Percentiles rank a stretch among this genome's conserved stretches.
Conservation (phyloP, 495 filamentous ascomycete species). For the Penicillium paradoxum region DNA sequence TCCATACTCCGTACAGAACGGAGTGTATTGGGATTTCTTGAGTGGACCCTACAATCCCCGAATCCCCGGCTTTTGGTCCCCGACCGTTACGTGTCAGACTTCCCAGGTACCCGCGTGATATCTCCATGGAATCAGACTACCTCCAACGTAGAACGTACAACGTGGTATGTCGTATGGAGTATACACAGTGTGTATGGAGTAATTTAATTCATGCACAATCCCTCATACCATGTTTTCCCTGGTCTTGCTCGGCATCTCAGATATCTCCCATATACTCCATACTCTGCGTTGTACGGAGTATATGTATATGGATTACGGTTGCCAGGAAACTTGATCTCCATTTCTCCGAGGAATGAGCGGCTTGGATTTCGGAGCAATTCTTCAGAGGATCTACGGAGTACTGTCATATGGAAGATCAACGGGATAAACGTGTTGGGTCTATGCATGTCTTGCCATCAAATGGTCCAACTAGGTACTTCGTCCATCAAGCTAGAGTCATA, state of each 20-base stretch:
- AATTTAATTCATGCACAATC: not conserved
- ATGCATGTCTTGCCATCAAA: not conserved
- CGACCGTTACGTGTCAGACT: constrained; percentile 39
- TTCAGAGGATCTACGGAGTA: not conserved
- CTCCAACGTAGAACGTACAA: too few relatives aligned
- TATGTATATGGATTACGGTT: not conserved
- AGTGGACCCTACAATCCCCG: not conserved
- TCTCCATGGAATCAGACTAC: constrained; percentile 1
- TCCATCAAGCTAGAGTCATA: not conserved
- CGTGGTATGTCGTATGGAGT: too few relatives aligned
- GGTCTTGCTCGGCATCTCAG: not conserved
- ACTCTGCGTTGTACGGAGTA: not conserved
- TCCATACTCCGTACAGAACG: not conserved
- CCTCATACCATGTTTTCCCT: not conserved
- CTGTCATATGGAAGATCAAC: not conserved
- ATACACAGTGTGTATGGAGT: too few relatives aligned
- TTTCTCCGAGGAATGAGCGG: not conserved
- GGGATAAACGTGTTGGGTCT: not conserved
- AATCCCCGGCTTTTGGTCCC: constrained; percentile 11
- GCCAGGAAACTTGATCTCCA: not conserved
- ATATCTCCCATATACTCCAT: not conserved
- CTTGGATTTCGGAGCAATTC: not conserved
- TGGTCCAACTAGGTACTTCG: not conserved
- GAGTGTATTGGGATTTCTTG: too few relatives aligned
- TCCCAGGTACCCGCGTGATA: constrained; percentile 23